phyloP scores from a whole-genome alignment of 2,329 filamentous ascomycete species.

The Verticillium tricorpus region DNA sequence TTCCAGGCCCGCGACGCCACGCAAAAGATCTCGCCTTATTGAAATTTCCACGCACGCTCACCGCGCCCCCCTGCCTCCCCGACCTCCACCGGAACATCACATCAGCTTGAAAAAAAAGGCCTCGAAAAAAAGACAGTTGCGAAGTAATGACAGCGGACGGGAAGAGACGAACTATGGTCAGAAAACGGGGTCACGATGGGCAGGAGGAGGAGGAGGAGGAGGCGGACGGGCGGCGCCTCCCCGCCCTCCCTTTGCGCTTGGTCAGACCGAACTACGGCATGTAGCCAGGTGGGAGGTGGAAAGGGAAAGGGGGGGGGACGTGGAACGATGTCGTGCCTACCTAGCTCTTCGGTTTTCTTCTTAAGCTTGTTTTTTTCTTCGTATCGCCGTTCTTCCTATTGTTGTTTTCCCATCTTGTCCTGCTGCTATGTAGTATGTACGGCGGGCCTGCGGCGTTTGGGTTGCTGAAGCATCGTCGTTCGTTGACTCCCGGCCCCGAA shows the following conservation, averaged over 20 bases:
- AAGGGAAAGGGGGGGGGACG: not conserved
- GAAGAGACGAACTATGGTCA: not conserved
- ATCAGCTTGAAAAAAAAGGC: not conserved
- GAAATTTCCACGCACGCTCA: not conserved
- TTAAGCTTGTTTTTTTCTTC: constrained; percentile 4
- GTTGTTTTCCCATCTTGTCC: constrained; percentile 1
- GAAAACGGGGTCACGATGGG: not conserved
- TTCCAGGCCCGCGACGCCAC: not conserved
- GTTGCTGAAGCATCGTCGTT: not conserved
- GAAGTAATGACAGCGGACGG: not conserved
- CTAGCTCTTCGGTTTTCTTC: constrained; percentile 1
- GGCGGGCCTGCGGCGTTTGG: not conserved
- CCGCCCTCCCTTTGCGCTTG: too few species aligned
- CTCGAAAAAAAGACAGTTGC: not conserved
- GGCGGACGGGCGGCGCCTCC: too few species aligned
- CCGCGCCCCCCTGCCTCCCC: not conserved
- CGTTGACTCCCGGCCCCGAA: not conserved
- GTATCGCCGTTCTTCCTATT: not conserved
- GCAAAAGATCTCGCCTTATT: not conserved
- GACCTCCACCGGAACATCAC: not conserved
- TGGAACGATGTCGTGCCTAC: not conserved
- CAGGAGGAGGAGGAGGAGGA: not conserved
- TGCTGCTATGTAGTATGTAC: not conserved
- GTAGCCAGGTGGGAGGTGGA: not conserved
- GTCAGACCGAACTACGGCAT: not conserved